Evolutionary conservation across 1,139 yeast species (phyloP).

Genomic region (Suhomyces bokatorum): DNA sequence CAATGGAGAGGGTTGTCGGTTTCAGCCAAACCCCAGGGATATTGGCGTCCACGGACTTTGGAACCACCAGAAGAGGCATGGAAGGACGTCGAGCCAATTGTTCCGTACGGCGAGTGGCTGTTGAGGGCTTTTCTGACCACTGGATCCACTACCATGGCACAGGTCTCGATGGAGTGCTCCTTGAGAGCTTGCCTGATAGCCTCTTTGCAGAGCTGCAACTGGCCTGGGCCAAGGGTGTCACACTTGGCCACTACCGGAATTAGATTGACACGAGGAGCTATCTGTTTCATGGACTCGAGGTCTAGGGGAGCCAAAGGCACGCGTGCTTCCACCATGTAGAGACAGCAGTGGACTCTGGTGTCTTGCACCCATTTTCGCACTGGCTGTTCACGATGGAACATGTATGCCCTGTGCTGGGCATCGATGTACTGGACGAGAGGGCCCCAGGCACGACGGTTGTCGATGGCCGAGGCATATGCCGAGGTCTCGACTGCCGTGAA

Average conservation of each 20-base stretch:
- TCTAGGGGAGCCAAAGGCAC: slow-evolving; percentile 53
- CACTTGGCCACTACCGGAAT: slow-evolving; percentile 78
- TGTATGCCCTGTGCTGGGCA: slow-evolving; percentile 27
- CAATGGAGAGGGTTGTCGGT: slow-evolving; percentile 66
- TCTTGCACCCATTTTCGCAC: slow-evolving; percentile 50
- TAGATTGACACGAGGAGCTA: slow-evolving; percentile 64
- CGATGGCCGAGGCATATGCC: slow-evolving; percentile 42
- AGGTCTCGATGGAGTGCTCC: slow-evolving; percentile 53
- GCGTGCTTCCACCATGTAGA: slow-evolving; percentile 54
- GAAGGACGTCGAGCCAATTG: slow-evolving; percentile 52
- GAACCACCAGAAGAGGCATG: slow-evolving; percentile 34
- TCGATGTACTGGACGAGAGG: slow-evolving; percentile 61
- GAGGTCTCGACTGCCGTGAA: slow-evolving; percentile 42
- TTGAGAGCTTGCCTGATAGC: slow-evolving; percentile 45
- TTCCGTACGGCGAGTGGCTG: slow-evolving; percentile 4
- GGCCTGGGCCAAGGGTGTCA: slow-evolving; percentile 58
- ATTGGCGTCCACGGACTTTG: slow-evolving; percentile 60
- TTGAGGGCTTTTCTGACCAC: background rate
- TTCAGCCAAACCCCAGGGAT: slow-evolving; percentile 75
- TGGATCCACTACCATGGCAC: slow-evolving; percentile 50
- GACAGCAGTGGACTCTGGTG: slow-evolving; percentile 71
- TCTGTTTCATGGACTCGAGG: slow-evolving; percentile 65
- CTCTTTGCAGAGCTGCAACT: slow-evolving; percentile 43
- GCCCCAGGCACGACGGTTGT: slow-evolving; percentile 57
- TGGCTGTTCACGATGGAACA: slow-evolving; percentile 53